Evolutionary conservation across 1,284 basidiomycete genomes (phyloP).

Genomic region (Ceratobasidium sp.): DNA sequence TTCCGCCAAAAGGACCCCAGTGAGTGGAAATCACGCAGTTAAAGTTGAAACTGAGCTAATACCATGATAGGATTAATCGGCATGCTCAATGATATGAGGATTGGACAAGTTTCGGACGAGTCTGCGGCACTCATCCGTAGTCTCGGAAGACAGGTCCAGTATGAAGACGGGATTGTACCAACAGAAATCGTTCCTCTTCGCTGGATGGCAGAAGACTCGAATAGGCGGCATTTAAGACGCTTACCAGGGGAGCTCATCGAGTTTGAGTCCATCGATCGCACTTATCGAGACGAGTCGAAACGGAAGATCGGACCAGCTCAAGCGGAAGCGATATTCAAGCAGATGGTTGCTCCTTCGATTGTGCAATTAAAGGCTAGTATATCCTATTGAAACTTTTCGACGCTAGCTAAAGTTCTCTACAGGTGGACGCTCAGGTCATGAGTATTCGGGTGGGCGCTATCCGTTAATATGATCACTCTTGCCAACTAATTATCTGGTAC

Average conservation of each 20-base stretch:
- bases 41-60: background rate
- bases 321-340: constrained; percentile 47
- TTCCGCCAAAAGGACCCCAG: constrained; percentile 59
- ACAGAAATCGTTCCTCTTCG: constrained; percentile 41
- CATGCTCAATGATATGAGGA: constrained; percentile 39
- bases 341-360: constrained; percentile 45
- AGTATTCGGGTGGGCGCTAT: constrained; percentile 34
- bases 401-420: no score
- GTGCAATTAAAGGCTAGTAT: constrained; percentile 10
- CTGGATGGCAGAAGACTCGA: constrained; percentile 38
- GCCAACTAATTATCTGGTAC: background rate
- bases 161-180: constrained; percentile 38
- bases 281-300: constrained; percentile 44
- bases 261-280: constrained; percentile 42
- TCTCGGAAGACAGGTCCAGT: constrained; percentile 33
- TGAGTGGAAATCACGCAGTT: background rate
- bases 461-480: background rate
- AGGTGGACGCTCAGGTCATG: constrained; percentile 42
- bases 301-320: constrained; percentile 42
- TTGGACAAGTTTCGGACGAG: constrained; percentile 27
- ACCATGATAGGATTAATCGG: constrained; percentile 56
- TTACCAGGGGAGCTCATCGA: constrained; percentile 8
- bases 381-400: no score
- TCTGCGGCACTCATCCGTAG: constrained; percentile 11
- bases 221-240: constrained; percentile 10